Percentiles rank a stretch among this genome's conserved stretches.
Conservation (phyloP, 116 monocot species). For the Papilionanthe hybrid region DNA sequence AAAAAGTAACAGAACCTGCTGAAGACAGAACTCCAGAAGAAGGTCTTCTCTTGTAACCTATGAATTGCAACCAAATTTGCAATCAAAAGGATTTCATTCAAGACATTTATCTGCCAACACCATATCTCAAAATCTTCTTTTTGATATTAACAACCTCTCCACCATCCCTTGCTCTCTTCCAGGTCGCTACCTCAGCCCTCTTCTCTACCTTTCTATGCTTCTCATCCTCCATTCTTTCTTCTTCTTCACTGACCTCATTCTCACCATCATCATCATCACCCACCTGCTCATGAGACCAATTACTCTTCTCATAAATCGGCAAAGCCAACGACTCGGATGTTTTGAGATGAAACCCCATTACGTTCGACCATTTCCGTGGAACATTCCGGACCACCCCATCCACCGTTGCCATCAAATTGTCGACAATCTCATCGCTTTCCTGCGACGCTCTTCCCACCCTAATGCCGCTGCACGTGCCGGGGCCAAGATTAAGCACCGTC, state of each 20-base stretch:
- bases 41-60: not conserved
- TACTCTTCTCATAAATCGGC: slow-evolving; percentile 14
- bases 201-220: not conserved
- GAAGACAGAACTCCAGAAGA: not conserved
- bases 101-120: not conserved
- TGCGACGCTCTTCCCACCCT: slow-evolving; percentile 7
- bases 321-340: slow-evolving; percentile 13
- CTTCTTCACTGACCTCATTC: not conserved
- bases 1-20: not conserved
- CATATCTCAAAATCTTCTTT: not conserved
- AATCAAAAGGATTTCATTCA: not conserved
- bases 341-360: slow-evolving; percentile 10
- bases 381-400: slow-evolving; percentile 8
- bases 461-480: slow-evolving; percentile 3
- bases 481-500: slow-evolving; percentile 3
- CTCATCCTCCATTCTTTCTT: not conserved
- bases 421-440: slow-evolving; percentile 6
- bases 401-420: slow-evolving; percentile 10
- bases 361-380: slow-evolving; percentile 14
- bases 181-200: not conserved
- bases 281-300: not conserved
- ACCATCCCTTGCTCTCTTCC: not conserved
- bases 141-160: not conserved
- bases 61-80: not conserved
- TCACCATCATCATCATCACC: not conserved